Conservation (phyloP, 2,329 filamentous ascomycete species). For the Coccinonectria pachysandricola region DNA sequence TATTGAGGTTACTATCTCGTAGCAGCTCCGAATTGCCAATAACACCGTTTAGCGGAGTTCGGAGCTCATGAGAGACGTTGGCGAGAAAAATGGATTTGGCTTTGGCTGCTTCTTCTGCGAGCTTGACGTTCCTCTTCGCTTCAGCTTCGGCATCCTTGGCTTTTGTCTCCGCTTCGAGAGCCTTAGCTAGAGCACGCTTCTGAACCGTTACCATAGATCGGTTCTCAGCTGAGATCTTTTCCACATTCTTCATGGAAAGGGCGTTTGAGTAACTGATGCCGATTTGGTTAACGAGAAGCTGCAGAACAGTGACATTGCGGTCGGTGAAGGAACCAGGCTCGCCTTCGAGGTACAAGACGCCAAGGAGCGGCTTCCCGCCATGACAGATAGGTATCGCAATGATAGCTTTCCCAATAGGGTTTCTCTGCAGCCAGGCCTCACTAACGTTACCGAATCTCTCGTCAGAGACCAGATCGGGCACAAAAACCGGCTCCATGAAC, state of each 20-base stretch:
- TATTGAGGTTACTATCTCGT: constrained; percentile 62
- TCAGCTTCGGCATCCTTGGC: constrained; percentile 68
- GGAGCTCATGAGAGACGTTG: constrained; percentile 71
- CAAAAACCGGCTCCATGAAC: constrained; percentile 65
- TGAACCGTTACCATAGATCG: constrained; percentile 69
- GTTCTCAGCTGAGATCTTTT: constrained; percentile 70
- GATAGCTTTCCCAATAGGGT: constrained; percentile 61
- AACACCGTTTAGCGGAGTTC: constrained; percentile 76
- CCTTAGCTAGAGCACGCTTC: constrained; percentile 61
- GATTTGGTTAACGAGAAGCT: constrained; percentile 70
- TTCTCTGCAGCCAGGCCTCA: constrained; percentile 55
- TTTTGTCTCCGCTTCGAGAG: constrained; percentile 62
- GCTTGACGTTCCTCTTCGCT: constrained; percentile 67
- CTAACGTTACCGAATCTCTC: constrained; percentile 70
- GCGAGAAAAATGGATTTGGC: constrained; percentile 74
- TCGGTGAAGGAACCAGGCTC: constrained; percentile 69
- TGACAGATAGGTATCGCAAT: constrained; percentile 74
- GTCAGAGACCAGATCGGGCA: constrained; percentile 62
- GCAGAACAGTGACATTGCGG: constrained; percentile 54
- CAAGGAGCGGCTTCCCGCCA: constrained; percentile 58
- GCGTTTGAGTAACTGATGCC: constrained; percentile 62
- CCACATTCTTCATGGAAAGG: constrained; percentile 57
- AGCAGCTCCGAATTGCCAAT: constrained; percentile 82
- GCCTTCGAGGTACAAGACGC: constrained; percentile 66
- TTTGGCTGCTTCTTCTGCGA: constrained; percentile 74